Evolutionary conservation across 2,329 filamentous ascomycete genomes (phyloP).

Genomic region (Fusarium musae): DNA sequence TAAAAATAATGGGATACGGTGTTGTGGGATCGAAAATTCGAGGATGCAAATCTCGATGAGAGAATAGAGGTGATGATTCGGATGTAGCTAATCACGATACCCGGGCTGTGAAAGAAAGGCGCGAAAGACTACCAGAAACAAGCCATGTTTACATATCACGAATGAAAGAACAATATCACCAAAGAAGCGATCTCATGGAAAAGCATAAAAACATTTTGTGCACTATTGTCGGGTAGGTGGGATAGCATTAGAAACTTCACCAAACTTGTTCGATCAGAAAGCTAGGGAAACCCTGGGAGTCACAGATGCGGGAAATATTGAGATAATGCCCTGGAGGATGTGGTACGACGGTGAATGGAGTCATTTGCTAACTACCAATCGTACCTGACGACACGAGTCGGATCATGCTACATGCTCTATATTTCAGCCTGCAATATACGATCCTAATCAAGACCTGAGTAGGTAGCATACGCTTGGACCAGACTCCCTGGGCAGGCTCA

Average conservation of each 20-base stretch:
- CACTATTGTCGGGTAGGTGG: background rate
- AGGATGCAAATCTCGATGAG: background rate
- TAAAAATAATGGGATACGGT: slow-evolving; percentile 8
- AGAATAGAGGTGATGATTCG: slow-evolving; percentile 1
- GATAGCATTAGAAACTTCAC: background rate
- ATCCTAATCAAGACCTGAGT: background rate
- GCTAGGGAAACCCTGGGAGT: background rate
- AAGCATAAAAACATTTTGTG: background rate
- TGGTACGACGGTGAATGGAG: slow-evolving; percentile 30
- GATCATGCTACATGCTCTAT: slow-evolving; percentile 22
- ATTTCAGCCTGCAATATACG: slow-evolving; percentile 22
- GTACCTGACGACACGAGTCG: slow-evolving; percentile 14
- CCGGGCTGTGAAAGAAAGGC: slow-evolving; percentile 23
- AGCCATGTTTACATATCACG: slow-evolving; percentile 1
- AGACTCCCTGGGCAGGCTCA: slow-evolving; percentile 2
- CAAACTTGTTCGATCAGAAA: background rate
- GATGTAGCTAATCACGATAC: slow-evolving; percentile 29
- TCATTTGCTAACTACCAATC: slow-evolving; percentile 9
- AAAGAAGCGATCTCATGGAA: background rate
- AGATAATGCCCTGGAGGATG: background rate
- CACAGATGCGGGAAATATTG: background rate
- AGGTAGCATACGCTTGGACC: slow-evolving; percentile 17
- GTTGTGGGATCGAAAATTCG: background rate
- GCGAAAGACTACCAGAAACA: slow-evolving; percentile 7
- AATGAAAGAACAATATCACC: slow-evolving; percentile 1